Conservation (phyloP, 495 filamentous ascomycete genomes). For the Tuber calosporum region DNA sequence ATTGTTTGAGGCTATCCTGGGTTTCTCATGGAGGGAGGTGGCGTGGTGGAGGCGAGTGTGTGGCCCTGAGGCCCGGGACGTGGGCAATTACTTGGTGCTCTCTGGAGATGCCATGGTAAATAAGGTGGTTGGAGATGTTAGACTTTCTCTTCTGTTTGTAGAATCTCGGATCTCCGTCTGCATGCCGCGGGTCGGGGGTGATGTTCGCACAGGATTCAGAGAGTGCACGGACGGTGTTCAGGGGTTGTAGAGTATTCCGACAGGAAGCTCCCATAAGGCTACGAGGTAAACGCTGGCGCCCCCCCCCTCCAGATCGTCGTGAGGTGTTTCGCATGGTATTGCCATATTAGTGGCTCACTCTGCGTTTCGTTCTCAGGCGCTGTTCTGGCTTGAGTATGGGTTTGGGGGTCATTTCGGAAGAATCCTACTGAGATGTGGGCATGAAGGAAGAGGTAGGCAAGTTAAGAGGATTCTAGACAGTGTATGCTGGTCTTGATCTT, state of each 20-base stretch:
- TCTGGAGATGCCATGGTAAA: no score
- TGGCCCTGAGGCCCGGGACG: no score
- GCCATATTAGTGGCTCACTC: neutral
- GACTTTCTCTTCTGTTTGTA: neutral
- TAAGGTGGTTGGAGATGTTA: no score
- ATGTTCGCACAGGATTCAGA: neutral
- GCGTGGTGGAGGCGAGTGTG: no score
- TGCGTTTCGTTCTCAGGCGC: neutral
- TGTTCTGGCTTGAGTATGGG: neutral
- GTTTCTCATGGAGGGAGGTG: neutral
- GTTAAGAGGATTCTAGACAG: neutral
- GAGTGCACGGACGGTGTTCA: neutral
- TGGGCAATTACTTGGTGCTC: neutral
- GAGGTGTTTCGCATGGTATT: neutral
- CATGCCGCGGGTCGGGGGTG: neutral
- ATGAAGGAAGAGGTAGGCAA: neutral
- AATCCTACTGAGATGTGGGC: neutral
- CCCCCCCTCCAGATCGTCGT: neutral
- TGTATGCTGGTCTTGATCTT: no score
- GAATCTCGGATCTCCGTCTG: neutral
- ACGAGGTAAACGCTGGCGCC: neutral
- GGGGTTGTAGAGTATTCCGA: neutral
- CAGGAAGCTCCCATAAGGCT: neutral
- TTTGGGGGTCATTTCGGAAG: neutral
- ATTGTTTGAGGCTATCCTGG: neutral